phyloP scores from a whole-genome alignment of 2,329 filamentous ascomycete genomes.

The Mycosphaerella arachidis region DNA sequence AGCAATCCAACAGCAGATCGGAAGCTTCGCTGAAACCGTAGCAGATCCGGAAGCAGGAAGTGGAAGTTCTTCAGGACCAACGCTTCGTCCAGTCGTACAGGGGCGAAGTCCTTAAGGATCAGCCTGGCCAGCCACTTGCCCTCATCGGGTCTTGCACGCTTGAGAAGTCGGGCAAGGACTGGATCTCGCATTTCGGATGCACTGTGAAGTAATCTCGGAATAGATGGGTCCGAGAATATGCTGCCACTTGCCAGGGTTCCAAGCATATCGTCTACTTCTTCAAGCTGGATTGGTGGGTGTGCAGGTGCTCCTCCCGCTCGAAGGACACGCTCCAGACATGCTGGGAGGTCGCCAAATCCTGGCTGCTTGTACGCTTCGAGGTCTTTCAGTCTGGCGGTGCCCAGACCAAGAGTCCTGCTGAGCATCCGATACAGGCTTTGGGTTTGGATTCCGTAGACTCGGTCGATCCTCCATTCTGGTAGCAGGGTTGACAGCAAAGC shows the following conservation, averaged over 20 bases:
- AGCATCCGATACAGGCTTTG: conserved; percentile 62
- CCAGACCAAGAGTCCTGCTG: conserved; percentile 61
- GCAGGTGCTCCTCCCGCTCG: conserved; percentile 48
- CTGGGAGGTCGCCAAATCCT: conserved; percentile 62
- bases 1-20: conserved; percentile 55
- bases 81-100: conserved; percentile 57
- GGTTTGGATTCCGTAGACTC: conserved; percentile 68
- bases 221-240: conserved; percentile 63
- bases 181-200: conserved; percentile 37
- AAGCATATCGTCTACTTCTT: conserved; percentile 67
- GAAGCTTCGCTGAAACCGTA: conserved; percentile 68
- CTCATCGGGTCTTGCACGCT: conserved; percentile 59
- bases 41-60: conserved; percentile 62
- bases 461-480: conserved; percentile 69
- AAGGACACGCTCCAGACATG: conserved; percentile 65
- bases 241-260: conserved; percentile 63
- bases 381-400: conserved; percentile 55
- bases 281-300: conserved; percentile 53
- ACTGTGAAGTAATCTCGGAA: conserved; percentile 36
- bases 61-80: conserved; percentile 60
- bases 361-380: conserved; percentile 60
- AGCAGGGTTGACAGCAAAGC: conserved; percentile 72
- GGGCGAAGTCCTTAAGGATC: conserved; percentile 70
- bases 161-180: conserved; percentile 55
- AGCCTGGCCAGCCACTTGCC: conserved; percentile 85